Evolutionary conservation across 2,329 filamentous ascomycete genomes (phyloP).

Genomic region (Clonostachys chloroleuca): DNA sequence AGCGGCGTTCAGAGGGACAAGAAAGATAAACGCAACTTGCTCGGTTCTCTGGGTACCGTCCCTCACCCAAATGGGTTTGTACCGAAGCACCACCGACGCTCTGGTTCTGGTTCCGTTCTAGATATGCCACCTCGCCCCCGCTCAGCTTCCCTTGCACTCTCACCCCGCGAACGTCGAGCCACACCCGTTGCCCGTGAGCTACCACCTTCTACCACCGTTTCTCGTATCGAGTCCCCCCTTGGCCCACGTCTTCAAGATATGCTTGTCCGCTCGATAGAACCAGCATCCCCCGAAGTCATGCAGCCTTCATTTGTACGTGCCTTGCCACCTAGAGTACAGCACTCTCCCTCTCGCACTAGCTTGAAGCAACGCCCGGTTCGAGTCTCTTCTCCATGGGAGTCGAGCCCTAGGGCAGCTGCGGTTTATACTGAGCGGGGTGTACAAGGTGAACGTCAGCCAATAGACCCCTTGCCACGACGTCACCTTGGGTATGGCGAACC

Average conservation of each 20-base stretch:
- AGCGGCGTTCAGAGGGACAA: not conserved
- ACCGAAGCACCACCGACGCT: not conserved
- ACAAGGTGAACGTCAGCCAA: not conserved
- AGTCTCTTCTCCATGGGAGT: not conserved
- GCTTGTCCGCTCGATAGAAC: slow-evolving; percentile 41
- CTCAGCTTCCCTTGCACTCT: not conserved
- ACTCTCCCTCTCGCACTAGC: slow-evolving; percentile 6
- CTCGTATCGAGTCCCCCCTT: too few species aligned
- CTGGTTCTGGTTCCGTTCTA: too few species aligned
- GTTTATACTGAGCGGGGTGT: not conserved
- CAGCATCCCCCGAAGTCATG: slow-evolving; percentile 27
- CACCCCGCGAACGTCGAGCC: not conserved
- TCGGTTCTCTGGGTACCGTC: not conserved
- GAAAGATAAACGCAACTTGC: not conserved
- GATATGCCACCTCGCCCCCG: not conserved
- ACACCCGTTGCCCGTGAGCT: not conserved
- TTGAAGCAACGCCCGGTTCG: not conserved
- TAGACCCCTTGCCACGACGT: not conserved
- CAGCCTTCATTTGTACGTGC: slow-evolving; percentile 26
- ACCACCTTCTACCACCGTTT: not conserved
- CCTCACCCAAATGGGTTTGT: slow-evolving; percentile 2
- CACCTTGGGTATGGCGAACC: not conserved
- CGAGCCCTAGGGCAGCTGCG: not conserved
- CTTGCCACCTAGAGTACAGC: slow-evolving; percentile 17
- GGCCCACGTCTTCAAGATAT: slow-evolving; percentile 27